Evolutionary conservation across 2,329 filamentous ascomycete genomes (phyloP), one percentile per base, ranked within the genome.

Genomic region (Fusarium sulawesiense): DNA sequence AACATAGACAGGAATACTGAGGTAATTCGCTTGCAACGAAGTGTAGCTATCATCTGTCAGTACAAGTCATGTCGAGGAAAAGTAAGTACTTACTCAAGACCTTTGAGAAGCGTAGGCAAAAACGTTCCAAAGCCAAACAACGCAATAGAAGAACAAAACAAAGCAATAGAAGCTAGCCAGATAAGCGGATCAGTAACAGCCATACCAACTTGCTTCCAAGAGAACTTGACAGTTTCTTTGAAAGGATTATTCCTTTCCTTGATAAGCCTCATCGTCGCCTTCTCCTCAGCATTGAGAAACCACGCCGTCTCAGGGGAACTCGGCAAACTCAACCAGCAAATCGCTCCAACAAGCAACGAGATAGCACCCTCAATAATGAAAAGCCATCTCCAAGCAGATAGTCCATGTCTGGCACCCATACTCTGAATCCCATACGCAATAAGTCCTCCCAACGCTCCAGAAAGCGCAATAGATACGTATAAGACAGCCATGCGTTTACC

Each of bases 301-400:
- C 79, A 80, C 7, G 83, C 82, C 4, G 75, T 81, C 34, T 80
- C 77, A 0, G 84, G 83, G 23, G 80, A 82, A 55, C 84, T 83
- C 0, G 82, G 82, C 6, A 87, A 80, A 68, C 83, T 80, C 60
- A 80, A 78, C 76, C 81, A 80, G 30, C 75, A 74, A 6, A 65
- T 55, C 23, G 73, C 66, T 3, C 77, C 75, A 12, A 80, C 58
- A 6, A 72, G 61, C 0, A 81, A 55, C 4, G 81, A 80, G 4
- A 80, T 71, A 2, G 77, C 63, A 4, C 83, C 82, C 59, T 85
- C 83, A 0, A 82, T 77, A 34, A 85, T 83, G 60, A 86, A 87
- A 0, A 85, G 74, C 85, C 84, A 87, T 55, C 83, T 70, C 85
- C 85, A 87, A 2, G 85, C 84, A 2, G 78, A 77, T 3, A 87